Conservation (phyloP, 352 stramenopile species). For the Pythium graminicola region DNA sequence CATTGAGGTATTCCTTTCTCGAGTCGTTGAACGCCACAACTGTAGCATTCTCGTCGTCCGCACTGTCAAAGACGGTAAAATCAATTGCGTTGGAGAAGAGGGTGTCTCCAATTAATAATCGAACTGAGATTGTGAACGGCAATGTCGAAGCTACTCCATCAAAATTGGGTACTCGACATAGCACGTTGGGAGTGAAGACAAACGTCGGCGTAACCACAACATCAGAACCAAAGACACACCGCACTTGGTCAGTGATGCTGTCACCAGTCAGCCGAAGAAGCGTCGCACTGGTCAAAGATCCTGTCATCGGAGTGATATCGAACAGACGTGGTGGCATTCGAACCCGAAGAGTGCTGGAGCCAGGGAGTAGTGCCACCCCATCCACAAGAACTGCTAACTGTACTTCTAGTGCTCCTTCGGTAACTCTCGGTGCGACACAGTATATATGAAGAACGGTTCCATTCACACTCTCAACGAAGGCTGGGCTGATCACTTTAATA, state of each 20-base stretch:
- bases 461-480: background rate
- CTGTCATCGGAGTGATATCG: background rate
- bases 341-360: background rate
- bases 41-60: too few relatives aligned
- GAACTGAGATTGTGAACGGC: background rate
- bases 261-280: background rate
- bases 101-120: background rate
- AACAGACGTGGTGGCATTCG: background rate
- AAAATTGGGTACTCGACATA: background rate
- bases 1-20: too few relatives aligned
- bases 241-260: background rate
- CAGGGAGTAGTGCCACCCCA: background rate
- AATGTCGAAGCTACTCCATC: background rate
- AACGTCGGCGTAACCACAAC: background rate
- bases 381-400: slow-evolving; percentile 2
- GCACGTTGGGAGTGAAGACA: background rate
- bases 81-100: slow-evolving; percentile 1
- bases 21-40: too few relatives aligned
- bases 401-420: background rate
- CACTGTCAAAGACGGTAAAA: background rate
- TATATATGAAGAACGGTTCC: background rate
- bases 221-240: slow-evolving; percentile 10
- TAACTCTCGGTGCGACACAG: slow-evolving; percentile 6
- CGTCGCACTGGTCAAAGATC: background rate
- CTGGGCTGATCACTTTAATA: background rate